These are phyloP conservation scores for Bassia scoparia DNA, from an alignment of 148 eudicot genomes.

Conservation along the genomic window DNA sequence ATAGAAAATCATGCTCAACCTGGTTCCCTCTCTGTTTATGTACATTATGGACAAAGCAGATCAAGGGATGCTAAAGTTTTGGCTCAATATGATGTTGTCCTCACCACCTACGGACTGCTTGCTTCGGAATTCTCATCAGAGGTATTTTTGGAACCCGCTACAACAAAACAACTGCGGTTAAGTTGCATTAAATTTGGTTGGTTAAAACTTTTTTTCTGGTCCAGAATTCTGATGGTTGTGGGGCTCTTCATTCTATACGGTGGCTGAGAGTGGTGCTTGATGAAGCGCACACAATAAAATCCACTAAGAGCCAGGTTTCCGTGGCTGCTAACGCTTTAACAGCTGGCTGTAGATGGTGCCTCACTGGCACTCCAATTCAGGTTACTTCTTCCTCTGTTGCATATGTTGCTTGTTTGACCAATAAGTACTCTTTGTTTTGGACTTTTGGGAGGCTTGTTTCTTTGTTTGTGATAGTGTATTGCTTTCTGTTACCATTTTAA, in stretches of 20 bases:
- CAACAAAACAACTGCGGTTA: not conserved
- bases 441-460: too few species aligned
- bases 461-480: too few species aligned
- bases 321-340: conserved; percentile 73
- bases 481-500: too few species aligned
- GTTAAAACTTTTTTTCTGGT: conserved; percentile 18
- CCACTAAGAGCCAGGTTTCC: conserved; percentile 88
- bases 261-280: conserved; percentile 97
- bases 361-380: conserved; percentile 99
- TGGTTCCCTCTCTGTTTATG: conserved; percentile 73
- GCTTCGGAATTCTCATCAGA: conserved; percentile 83
- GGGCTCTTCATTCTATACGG: conserved; percentile 69
- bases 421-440: not conserved
- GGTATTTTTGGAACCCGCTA: conserved; percentile 39
- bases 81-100: conserved; percentile 74
- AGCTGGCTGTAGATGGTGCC: conserved; percentile 96
- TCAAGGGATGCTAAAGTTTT: conserved; percentile 69
- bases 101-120: conserved; percentile 92
- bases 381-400: conserved; percentile 27
- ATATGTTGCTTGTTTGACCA: not conserved
- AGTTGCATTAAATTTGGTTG: not conserved
- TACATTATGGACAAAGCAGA: conserved; percentile 88
- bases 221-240: conserved; percentile 71
- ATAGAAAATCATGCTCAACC: conserved; percentile 84
- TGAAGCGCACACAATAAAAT: conserved; percentile 93